These are phyloP conservation scores for Nannochloris sp. DNA, from an alignment of 139 green algal genomes.

Conservation along the genomic window DNA sequence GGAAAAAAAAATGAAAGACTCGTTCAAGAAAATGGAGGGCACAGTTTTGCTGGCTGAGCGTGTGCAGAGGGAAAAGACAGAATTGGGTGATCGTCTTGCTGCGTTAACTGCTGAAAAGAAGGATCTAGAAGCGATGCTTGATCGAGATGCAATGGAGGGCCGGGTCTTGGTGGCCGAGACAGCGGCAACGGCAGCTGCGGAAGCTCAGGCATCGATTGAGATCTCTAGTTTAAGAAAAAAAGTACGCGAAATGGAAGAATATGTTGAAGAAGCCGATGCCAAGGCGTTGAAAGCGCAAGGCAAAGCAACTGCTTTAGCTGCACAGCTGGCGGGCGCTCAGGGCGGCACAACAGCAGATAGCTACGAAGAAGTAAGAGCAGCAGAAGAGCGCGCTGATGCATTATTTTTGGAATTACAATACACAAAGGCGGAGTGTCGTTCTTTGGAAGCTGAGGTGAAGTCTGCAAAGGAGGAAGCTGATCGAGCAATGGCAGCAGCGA, in stretches of 20 bases:
- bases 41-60: conserved; percentile 20
- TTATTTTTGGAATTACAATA: conserved; percentile 32
- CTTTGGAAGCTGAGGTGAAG: conserved; percentile 13
- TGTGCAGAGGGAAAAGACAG: conserved; percentile 16
- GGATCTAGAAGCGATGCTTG: conserved; percentile 13
- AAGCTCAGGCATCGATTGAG: conserved; percentile 28
- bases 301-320: neutral
- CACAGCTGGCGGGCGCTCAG: neutral
- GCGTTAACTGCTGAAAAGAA: conserved; percentile 15
- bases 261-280: conserved; percentile 21
- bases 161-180: conserved; percentile 3
- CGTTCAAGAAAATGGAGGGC: conserved; percentile 15
- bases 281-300: neutral
- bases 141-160: neutral
- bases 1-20: conserved; percentile 12
- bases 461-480: neutral
- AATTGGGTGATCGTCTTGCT: neutral
- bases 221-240: conserved; percentile 20
- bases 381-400: conserved; percentile 15
- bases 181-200: neutral
- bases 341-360: neutral
- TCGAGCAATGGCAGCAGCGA: neutral
- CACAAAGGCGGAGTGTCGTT: conserved; percentile 5
- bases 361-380: conserved; percentile 6
- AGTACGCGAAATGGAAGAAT: conserved; percentile 23